Base-by-base conservation (phyloP, 768 basidiomycete genomes). In the Serendipita vermifera region DNA sequence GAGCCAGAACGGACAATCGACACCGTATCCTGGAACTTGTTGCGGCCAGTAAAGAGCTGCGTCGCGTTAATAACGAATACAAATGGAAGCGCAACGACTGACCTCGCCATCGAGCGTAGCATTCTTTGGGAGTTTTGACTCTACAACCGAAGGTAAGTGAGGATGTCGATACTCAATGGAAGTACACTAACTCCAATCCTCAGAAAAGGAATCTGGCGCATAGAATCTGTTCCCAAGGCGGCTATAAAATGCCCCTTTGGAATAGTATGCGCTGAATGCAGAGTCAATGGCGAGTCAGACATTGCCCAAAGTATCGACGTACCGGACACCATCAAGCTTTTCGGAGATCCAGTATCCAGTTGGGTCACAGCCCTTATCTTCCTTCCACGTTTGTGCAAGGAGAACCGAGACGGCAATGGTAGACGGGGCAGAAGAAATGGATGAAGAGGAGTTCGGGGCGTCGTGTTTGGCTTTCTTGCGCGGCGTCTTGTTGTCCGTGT, bases 281-380 rank as follows among this genome's bases (percentile, higher is more conserved):
- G 55, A 15, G 40, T 32, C 53, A 22, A 13, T 29, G 35, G 27
- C 46, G 31, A 26, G 27, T 13, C 38, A 33, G n/a, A 24, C 27
- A 55, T 9, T 29, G 17, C 20, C 15, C 5, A 41, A 29, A 15
- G 38, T 31, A 5, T 24, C 20, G 5, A 58, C 73, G n/a, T 59
- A 79, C 78, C 79, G 68, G 32, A 81, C 78, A 56, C 79, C 79
- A 64, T 81, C 79, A 48, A 81, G 62, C 62, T 81, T 80, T 61
- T 81, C 79, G 2, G 77, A 78, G 29, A 79, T 73, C 77, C 77
- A 79, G 77, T 77, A 81, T 1, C 77, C 78, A 14, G 72, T 72
- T 1, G 78, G 78, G 61, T 81, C 79, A 17, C 69, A 68, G 0
- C 77, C 77, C 24, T 61, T 75, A 13, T 77, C 76, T 2, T 78